Percentiles rank a stretch among this genome's conserved stretches.
These are phyloP conservation scores for Mycena floridula DNA, from an alignment of 768 basidiomycete genomes.

Conservation along the genomic window DNA sequence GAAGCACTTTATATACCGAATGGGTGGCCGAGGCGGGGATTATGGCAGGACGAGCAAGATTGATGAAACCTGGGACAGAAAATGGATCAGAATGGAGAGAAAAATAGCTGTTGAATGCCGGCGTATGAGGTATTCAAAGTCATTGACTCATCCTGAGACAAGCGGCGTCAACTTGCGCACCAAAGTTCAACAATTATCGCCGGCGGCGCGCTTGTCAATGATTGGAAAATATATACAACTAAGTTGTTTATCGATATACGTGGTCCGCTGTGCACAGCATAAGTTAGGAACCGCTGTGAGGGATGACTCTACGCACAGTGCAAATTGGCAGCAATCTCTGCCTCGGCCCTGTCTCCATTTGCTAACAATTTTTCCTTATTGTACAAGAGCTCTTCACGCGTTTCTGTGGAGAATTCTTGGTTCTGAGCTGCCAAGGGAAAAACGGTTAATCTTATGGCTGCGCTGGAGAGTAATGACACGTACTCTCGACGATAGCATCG, in stretches of 20 bases:
- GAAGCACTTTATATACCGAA: too few species aligned
- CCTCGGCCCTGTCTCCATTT: slow-evolving; percentile 94
- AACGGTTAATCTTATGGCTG: slow-evolving; percentile 2
- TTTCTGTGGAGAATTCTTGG: slow-evolving; percentile 96
- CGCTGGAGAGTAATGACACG: slow-evolving; percentile 29
- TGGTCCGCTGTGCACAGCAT: slow-evolving; percentile 62
- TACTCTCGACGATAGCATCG: slow-evolving; percentile 98
- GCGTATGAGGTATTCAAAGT: too few species aligned
- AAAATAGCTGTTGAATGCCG: too few species aligned
- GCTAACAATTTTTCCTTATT: slow-evolving; percentile 98
- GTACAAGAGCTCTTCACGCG: slow-evolving; percentile 95
- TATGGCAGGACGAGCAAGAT: too few species aligned
- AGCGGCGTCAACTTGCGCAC: too few species aligned
- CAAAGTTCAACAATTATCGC: too few species aligned
- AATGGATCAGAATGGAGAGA: too few species aligned
- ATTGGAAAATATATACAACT: background rate
- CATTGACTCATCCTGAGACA: too few species aligned
- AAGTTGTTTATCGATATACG: slow-evolving; percentile 62
- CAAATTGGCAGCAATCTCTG: slow-evolving; percentile 95
- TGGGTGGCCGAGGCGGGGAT: too few species aligned
- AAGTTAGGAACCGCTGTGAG: slow-evolving; percentile 6
- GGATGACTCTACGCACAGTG: slow-evolving; percentile 31
- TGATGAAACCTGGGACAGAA: too few species aligned
- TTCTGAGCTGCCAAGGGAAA: slow-evolving; percentile 71
- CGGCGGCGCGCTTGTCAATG: background rate